Evolutionary conservation across 352 stramenopile species (phyloP).

Genomic region (Phytophthora hibernalis): DNA sequence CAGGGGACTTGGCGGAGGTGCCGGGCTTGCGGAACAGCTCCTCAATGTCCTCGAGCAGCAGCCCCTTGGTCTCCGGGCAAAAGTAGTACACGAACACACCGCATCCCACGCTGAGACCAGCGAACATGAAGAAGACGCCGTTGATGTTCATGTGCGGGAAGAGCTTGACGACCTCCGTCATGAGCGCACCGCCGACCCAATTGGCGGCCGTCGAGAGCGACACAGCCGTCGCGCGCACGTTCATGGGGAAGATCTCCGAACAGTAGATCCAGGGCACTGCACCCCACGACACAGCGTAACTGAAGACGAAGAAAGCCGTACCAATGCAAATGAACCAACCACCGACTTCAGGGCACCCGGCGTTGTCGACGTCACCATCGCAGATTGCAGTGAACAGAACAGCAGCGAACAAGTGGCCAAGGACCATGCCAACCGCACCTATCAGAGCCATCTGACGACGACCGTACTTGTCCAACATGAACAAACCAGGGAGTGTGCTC

Average conservation of each 20-base stretch:
- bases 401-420: slow-evolving; percentile 44
- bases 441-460: slow-evolving; percentile 42
- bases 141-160: slow-evolving; percentile 53
- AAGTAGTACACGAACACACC: slow-evolving; percentile 50
- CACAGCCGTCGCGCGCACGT: slow-evolving; percentile 44
- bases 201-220: slow-evolving; percentile 45
- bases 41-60: slow-evolving; percentile 57
- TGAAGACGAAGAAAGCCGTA: slow-evolving; percentile 37
- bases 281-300: slow-evolving; percentile 29
- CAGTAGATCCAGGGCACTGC: slow-evolving; percentile 49
- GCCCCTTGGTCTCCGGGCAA: slow-evolving; percentile 51
- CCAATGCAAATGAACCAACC: slow-evolving; percentile 49
- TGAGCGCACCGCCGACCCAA: slow-evolving; percentile 40
- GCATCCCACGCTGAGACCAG: slow-evolving; percentile 40
- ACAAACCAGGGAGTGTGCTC: slow-evolving; percentile 31
- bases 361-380: slow-evolving; percentile 33
- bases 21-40: slow-evolving; percentile 38
- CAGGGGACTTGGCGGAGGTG: slow-evolving; percentile 21
- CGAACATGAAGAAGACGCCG: slow-evolving; percentile 69
- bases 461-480: slow-evolving; percentile 35
- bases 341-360: slow-evolving; percentile 29
- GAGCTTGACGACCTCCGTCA: slow-evolving; percentile 40
- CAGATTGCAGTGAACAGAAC: slow-evolving; percentile 40
- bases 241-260: slow-evolving; percentile 46
- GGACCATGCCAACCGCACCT: slow-evolving; percentile 39